These are phyloP conservation scores for Coniophora puteana DNA, from an alignment of 1,284 basidiomycete genomes.

Conservation along the genomic window DNA sequence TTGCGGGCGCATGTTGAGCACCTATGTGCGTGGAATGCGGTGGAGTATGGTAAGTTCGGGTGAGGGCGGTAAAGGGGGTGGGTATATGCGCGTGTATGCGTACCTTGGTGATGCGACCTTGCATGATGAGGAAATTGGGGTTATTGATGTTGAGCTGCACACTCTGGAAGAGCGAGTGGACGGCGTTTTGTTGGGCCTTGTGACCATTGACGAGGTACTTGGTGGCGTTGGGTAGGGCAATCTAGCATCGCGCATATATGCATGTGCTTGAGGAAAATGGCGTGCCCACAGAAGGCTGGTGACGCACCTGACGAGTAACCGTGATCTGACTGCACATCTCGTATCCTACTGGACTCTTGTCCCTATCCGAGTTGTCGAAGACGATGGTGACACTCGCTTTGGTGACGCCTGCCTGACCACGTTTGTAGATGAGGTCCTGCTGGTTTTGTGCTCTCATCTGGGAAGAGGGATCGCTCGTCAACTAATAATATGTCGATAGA, in stretches of 20 bases:
- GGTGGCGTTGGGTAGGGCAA: slow-evolving; percentile 89
- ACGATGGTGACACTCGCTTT: slow-evolving; percentile 99
- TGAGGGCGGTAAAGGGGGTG: not conserved
- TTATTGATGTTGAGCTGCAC: slow-evolving; percentile 99
- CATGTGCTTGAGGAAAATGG: slow-evolving; percentile 10
- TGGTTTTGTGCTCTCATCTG: slow-evolving; percentile 96
- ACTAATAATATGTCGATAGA: not conserved
- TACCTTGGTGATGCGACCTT: slow-evolving; percentile 92
- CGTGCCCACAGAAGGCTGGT: not conserved
- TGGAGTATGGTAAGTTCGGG: not conserved
- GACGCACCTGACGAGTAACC: slow-evolving; percentile 87
- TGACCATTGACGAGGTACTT: slow-evolving; percentile 98
- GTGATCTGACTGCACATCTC: slow-evolving; percentile 89
- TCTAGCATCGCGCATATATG: slow-evolving; percentile 61
- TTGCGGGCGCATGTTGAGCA: slow-evolving; percentile 97
- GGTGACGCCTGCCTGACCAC: slow-evolving; percentile 95
- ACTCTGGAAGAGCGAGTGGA: slow-evolving; percentile 95
- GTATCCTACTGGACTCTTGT: slow-evolving; percentile 83
- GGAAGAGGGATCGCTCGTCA: not conserved
- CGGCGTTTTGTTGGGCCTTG: slow-evolving; percentile 83
- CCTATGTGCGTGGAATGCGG: slow-evolving; percentile 43
- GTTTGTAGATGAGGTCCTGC: slow-evolving; percentile 97
- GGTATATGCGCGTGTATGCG: slow-evolving; percentile 2
- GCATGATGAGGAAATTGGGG: slow-evolving; percentile 99
- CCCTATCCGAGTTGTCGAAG: slow-evolving; percentile 96